Conservation (phyloP, 1,284 basidiomycete species). For the Ceraceosorus bombacis region DNA sequence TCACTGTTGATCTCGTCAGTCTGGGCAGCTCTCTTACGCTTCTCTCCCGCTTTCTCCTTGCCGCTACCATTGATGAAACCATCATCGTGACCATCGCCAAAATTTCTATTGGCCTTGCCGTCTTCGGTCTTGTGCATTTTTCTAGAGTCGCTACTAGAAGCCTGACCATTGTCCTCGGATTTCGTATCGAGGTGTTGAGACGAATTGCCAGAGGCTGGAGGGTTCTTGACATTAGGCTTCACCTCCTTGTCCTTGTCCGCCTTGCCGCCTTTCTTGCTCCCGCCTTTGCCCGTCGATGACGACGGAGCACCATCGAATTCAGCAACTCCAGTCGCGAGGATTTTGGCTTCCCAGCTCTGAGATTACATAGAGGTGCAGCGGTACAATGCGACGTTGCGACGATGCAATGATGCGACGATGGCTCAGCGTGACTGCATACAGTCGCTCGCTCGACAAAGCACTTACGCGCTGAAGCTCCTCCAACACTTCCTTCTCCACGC, state of each 20-base stretch:
- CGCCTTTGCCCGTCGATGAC: conserved; percentile 3
- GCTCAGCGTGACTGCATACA: conserved; percentile 2
- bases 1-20: conserved; percentile 90
- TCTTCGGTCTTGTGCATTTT: neutral
- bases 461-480: conserved; percentile 78
- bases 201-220: neutral
- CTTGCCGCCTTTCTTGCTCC: conserved; percentile 10
- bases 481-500: conserved; percentile 83
- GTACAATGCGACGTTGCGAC: conserved; percentile 1
- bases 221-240: neutral
- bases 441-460: conserved; percentile 22
- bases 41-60: conserved; percentile 20
- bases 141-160: neutral
- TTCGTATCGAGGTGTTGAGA: too few relatives aligned
- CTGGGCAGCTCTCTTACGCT: conserved; percentile 50
- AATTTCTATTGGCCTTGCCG: conserved; percentile 1
- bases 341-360: conserved; percentile 89
- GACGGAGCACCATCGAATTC: conserved; percentile 67
- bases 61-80: conserved; percentile 9
- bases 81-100: conserved; percentile 1
- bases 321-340: conserved; percentile 83
- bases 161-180: neutral
- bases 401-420: conserved; percentile 7
- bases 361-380: neutral
- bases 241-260: conserved; percentile 23